Conservation (phyloP, 441 rosid species). For the Manihot esculenta region DNA sequence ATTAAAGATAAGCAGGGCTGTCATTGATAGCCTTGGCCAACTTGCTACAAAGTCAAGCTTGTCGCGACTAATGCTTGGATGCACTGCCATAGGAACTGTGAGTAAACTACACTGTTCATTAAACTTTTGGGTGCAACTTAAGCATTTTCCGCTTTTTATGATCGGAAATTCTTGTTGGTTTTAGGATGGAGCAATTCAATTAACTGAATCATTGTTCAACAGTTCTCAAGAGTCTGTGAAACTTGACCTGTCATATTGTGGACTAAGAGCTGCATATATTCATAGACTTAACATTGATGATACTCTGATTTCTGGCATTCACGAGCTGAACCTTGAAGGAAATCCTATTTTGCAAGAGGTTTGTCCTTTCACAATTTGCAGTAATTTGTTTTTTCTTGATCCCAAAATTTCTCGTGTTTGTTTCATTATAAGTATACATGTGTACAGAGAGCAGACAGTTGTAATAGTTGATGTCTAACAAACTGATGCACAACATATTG, state of each 20-base stretch:
- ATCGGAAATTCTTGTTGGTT: constrained; percentile 20
- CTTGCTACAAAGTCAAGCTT: constrained; percentile 62
- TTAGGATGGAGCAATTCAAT: constrained; percentile 72
- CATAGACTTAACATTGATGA: constrained; percentile 36
- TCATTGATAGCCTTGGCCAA: constrained; percentile 62
- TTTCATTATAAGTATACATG: neutral
- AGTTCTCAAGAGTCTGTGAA: constrained; percentile 62
- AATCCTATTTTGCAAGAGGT: constrained; percentile 76
- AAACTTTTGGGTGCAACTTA: constrained; percentile 4
- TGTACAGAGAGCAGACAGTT: neutral
- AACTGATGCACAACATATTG: neutral
- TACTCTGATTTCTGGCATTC: constrained; percentile 45
- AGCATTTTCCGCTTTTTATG: constrained; percentile 19
- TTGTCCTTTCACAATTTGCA: constrained; percentile 24
- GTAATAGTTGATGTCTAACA: neutral
- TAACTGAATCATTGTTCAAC: constrained; percentile 57
- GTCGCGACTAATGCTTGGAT: constrained; percentile 74
- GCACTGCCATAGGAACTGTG: constrained; percentile 83
- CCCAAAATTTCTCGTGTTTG: neutral
- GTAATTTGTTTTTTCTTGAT: neutral
- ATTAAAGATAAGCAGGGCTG: constrained; percentile 67
- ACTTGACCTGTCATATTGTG: constrained; percentile 81
- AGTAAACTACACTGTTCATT: constrained; percentile 23
- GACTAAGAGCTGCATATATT: constrained; percentile 48
- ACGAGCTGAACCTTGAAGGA: constrained; percentile 80